Percentiles rank a stretch among this genome's conserved stretches.
phyloP scores from a whole-genome alignment of 2,329 filamentous ascomycete species.

The Zymoseptoria brevis region DNA sequence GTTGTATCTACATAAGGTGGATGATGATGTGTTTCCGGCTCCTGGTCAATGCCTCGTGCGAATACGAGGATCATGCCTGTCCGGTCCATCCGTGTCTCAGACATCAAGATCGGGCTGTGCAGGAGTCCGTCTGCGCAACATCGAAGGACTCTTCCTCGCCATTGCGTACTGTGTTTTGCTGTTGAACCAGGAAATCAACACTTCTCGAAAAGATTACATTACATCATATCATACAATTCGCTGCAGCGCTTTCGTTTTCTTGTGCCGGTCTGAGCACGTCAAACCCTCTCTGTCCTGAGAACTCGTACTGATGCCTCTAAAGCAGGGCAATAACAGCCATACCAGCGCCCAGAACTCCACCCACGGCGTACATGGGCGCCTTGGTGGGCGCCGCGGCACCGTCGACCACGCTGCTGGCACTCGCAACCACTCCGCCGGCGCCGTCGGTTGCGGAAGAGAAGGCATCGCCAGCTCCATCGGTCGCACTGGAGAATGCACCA shows the following conservation, averaged over 20 bases:
- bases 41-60: no score
- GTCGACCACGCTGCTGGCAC: neutral
- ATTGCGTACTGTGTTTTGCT: neutral
- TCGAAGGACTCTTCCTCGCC: neutral
- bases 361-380: neutral
- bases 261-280: no score
- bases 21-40: no score
- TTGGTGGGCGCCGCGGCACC: neutral
- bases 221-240: neutral
- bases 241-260: neutral
- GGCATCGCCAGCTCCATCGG: neutral
- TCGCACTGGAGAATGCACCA: neutral
- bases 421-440: neutral
- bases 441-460: neutral
- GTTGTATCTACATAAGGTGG: no score
- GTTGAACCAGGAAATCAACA: neutral
- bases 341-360: neutral
- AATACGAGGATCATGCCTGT: no score
- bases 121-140: no score
- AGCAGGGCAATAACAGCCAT: neutral
- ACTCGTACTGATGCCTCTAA: neutral
- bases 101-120: no score
- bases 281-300: neutral
- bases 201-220: neutral
- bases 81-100: no score